Evolutionary conservation across 2,329 filamentous ascomycete species (phyloP).

Genomic region (Clarireedia hainanense): DNA sequence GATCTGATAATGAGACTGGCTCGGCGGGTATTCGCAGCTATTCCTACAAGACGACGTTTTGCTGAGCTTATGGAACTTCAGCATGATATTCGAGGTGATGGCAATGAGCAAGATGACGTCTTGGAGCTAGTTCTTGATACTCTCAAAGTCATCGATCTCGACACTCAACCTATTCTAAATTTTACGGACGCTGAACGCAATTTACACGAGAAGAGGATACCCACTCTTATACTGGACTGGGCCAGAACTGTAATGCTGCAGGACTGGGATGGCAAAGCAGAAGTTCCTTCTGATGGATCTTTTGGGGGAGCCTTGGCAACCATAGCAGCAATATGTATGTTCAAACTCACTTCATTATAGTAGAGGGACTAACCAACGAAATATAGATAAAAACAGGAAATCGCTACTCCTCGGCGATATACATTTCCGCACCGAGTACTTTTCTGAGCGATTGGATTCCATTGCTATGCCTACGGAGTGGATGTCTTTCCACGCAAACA

Average conservation of each 20-base stretch:
- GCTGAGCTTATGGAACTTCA: slow-evolving; percentile 25
- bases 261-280: slow-evolving; percentile 71
- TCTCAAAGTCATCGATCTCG: slow-evolving; percentile 34
- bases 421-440: slow-evolving; percentile 67
- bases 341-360: slow-evolving; percentile 15
- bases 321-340: slow-evolving; percentile 63
- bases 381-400: slow-evolving; percentile 51
- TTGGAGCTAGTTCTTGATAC: slow-evolving; percentile 30
- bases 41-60: slow-evolving; percentile 31
- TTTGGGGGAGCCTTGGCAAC: slow-evolving; percentile 73
- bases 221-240: slow-evolving; percentile 59
- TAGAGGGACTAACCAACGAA: slow-evolving; percentile 5
- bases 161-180: slow-evolving; percentile 31
- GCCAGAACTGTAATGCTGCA: slow-evolving; percentile 65
- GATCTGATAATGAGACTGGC: slow-evolving; percentile 52
- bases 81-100: slow-evolving; percentile 17
- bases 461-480: slow-evolving; percentile 68
- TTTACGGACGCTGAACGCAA: slow-evolving; percentile 45
- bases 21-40: slow-evolving; percentile 48
- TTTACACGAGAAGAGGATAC: slow-evolving; percentile 49
- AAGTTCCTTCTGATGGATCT: slow-evolving; percentile 60
- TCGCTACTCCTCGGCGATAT: slow-evolving; percentile 57
- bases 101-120: slow-evolving; percentile 18
- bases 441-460: slow-evolving; percentile 68
- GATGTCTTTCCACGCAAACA: slow-evolving; percentile 53